Percentiles rank a stretch among this genome's conserved stretches.
phyloP scores from a whole-genome alignment of 208 protist species.

The Leptomonas pyrrhocoris region DNA sequence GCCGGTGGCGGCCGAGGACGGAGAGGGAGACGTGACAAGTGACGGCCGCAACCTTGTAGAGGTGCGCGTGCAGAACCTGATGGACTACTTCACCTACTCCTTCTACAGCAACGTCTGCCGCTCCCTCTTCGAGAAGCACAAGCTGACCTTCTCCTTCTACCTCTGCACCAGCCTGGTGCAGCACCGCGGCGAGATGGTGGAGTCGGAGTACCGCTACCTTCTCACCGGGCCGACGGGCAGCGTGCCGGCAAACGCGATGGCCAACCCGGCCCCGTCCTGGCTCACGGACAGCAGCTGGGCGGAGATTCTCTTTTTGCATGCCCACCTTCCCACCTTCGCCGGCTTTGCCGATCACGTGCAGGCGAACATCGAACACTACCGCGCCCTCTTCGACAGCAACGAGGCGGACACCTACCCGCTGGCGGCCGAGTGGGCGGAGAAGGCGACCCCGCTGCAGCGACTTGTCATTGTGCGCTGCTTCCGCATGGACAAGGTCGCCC shows the following conservation, averaged over 20 bases:
- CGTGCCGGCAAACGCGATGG: constrained; percentile 33
- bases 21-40: constrained; percentile 5
- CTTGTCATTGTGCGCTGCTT: constrained; percentile 95
- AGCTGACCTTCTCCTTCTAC: constrained; percentile 98
- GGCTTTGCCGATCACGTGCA: constrained; percentile 92
- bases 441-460: constrained; percentile 91
- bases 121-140: constrained; percentile 98
- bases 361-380: constrained; percentile 81
- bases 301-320: constrained; percentile 88
- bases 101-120: constrained; percentile 98
- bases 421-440: constrained; percentile 77
- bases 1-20: constrained; percentile 35
- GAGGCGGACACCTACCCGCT: constrained; percentile 81
- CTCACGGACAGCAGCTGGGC: constrained; percentile 94
- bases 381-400: constrained; percentile 92
- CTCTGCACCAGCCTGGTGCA: constrained; percentile 91
- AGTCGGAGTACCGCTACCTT: constrained; percentile 91
- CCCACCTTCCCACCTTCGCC: constrained; percentile 67
- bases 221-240: constrained; percentile 86
- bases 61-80: constrained; percentile 87
- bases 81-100: constrained; percentile 96
- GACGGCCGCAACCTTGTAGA: constrained; percentile 65
- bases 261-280: constrained; percentile 94
- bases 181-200: constrained; percentile 79
- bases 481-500: constrained; percentile 96